Percentiles rank a stretch among this genome's conserved stretches.
Conservation (phyloP, 306 rosid genomes). For the Cicer judaicum region DNA sequence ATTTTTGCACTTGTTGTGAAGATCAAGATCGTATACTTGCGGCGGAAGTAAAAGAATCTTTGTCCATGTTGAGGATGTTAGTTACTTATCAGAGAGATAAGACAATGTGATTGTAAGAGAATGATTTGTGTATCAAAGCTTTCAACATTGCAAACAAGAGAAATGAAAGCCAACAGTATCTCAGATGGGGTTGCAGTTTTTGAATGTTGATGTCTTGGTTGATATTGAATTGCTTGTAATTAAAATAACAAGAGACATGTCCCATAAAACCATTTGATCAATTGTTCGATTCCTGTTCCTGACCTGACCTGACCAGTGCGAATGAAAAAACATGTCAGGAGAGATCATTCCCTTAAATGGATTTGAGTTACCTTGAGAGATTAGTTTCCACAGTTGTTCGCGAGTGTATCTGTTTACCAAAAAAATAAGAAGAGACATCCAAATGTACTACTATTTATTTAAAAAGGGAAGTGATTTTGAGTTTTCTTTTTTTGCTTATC, state of each 20-base stretch:
- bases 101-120: background rate
- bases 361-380: too few relatives aligned
- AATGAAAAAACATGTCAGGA: too few relatives aligned
- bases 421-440: conserved; percentile 27
- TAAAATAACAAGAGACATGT: conserved; percentile 16
- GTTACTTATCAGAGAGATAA: conserved; percentile 28
- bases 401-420: too few relatives aligned
- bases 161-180: conserved; percentile 27
- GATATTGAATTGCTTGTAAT: conserved; percentile 21
- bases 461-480: background rate
- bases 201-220: background rate
- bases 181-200: conserved; percentile 14
- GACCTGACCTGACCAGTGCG: too few relatives aligned
- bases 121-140: conserved; percentile 27
- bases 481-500: background rate
- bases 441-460: conserved; percentile 18
- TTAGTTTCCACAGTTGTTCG: too few relatives aligned
- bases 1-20: conserved; percentile 32
- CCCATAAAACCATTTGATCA: too few relatives aligned
- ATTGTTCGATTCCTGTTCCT: too few relatives aligned
- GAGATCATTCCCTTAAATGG: too few relatives aligned
- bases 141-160: conserved; percentile 25
- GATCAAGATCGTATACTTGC: conserved; percentile 27
- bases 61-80: conserved; percentile 34
- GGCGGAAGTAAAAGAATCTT: conserved; percentile 35